Percentiles rank a stretch among this genome's conserved stretches.
phyloP scores from a whole-genome alignment of 352 stramenopile species.

The Phytopythium montanum region DNA sequence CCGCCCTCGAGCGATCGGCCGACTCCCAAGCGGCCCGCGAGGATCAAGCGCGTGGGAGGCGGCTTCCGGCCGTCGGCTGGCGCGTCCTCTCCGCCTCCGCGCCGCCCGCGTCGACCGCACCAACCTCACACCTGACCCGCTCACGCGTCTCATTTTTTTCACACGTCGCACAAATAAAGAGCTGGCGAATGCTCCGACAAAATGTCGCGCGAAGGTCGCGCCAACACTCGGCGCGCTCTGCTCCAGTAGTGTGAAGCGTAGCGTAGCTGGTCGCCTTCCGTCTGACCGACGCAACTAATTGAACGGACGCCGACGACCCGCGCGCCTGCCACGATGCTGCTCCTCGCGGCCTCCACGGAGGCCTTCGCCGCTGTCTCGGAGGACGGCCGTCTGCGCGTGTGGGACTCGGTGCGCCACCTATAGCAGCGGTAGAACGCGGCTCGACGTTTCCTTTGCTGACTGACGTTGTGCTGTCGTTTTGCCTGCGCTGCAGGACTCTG shows the following conservation, averaged over 20 bases:
- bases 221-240: conserved; percentile 32
- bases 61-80: conserved; percentile 39
- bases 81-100: conserved; percentile 1
- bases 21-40: conserved; percentile 17
- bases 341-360: conserved; percentile 72
- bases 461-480: background rate
- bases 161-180: conserved; percentile 2
- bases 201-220: conserved; percentile 31
- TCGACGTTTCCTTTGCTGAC: too few species aligned
- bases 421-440: background rate
- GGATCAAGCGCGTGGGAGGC: conserved; percentile 50
- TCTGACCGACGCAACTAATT: conserved; percentile 7
- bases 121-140: background rate
- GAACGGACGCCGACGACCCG: conserved; percentile 4
- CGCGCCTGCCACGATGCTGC: conserved; percentile 39
- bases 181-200: background rate
- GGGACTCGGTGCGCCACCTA: conserved; percentile 54
- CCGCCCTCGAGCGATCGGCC: background rate
- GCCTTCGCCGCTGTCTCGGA: conserved; percentile 78
- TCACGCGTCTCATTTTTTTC: conserved; percentile 19
- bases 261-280: conserved; percentile 15
- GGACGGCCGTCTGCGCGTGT: conserved; percentile 82
- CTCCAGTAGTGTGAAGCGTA: conserved; percentile 39
- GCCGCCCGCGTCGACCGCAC: background rate
- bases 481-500: conserved; percentile 26